Percentiles rank a stretch among this genome's conserved stretches.
These are phyloP conservation scores for Bacidia gigantensis DNA, from an alignment of 495 filamentous ascomycete genomes.

Conservation along the genomic window DNA sequence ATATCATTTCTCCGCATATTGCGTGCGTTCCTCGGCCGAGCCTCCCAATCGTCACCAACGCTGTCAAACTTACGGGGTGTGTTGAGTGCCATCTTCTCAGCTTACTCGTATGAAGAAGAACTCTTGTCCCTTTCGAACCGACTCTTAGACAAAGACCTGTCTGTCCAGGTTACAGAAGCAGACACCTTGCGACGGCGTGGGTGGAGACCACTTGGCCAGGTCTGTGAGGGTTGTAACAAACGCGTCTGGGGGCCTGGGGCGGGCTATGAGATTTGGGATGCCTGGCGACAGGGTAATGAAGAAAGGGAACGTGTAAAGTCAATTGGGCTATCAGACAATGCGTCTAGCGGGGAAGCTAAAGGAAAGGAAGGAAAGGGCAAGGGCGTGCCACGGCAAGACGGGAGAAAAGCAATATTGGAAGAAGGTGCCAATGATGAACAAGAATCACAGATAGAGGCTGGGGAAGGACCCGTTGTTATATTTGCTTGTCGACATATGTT, in stretches of 20 bases:
- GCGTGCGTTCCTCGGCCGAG: conserved; percentile 75
- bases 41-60: conserved; percentile 66
- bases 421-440: not conserved
- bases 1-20: conserved; percentile 81
- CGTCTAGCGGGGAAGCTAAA: conserved; percentile 17
- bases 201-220: conserved; percentile 75
- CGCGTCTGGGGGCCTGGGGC: conserved; percentile 85
- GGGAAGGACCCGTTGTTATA: conserved; percentile 29
- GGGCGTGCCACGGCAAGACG: conserved; percentile 5
- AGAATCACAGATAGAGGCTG: not conserved
- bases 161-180: conserved; percentile 66
- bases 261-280: conserved; percentile 61
- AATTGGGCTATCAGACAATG: not conserved
- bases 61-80: conserved; percentile 77
- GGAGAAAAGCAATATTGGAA: not conserved
- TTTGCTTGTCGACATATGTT: conserved; percentile 44
- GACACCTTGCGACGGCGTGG: conserved; percentile 66
- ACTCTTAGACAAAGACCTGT: conserved; percentile 80
- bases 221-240: conserved; percentile 73
- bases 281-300: conserved; percentile 56
- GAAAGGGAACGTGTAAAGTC: conserved; percentile 16
- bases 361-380: conserved; percentile 15
- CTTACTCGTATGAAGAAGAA: conserved; percentile 85
- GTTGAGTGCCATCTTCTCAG: conserved; percentile 77
- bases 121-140: conserved; percentile 73